A percentile compares a stretch with the other conserved stretches of the same genome.
Conservation (phyloP, 441 rosid species). For the Breynia disticha region DNA sequence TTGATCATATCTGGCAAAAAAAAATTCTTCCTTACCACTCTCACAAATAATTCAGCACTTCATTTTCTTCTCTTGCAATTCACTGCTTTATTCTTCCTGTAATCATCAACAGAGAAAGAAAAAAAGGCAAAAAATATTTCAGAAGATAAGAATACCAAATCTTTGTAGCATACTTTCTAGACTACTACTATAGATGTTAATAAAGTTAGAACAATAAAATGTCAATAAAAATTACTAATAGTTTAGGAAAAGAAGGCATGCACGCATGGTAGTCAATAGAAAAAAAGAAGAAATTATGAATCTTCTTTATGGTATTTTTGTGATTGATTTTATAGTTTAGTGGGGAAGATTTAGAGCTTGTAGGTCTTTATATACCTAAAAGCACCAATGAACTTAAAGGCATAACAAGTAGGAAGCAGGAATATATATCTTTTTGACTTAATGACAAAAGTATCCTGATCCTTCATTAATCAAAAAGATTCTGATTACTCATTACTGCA, state of each 20-base stretch:
- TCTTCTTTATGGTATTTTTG: constrained; percentile 8
- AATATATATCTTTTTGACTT: constrained; percentile 26
- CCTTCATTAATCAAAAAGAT: constrained; percentile 6
- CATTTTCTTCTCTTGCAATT: constrained; percentile 64
- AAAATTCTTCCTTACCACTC: constrained; percentile 29
- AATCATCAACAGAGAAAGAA: constrained; percentile 4
- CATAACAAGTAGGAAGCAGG: constrained; percentile 28
- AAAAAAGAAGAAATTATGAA: constrained; percentile 1
- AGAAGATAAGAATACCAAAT: constrained; percentile 23
- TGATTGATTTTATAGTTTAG: constrained; percentile 18
- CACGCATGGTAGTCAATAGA: background rate
- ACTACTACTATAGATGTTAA: constrained; percentile 11
- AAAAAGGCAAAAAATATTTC: constrained; percentile 15
- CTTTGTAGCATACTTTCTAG: constrained; percentile 11
- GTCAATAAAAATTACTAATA: background rate
- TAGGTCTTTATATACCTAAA: constrained; percentile 29
- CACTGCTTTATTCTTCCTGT: constrained; percentile 65
- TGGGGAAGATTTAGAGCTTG: too few species aligned
- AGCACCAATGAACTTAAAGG: constrained; percentile 22
- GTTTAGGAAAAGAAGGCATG: background rate
- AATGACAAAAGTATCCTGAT: constrained; percentile 30
- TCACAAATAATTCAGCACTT: constrained; percentile 25
- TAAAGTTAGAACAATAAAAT: background rate
- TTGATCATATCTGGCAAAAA: constrained; percentile 40
- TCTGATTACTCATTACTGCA: background rate